Evolutionary conservation across 108 stramenopile species (phyloP).

Genomic region (Epithemia pelagica): DNA sequence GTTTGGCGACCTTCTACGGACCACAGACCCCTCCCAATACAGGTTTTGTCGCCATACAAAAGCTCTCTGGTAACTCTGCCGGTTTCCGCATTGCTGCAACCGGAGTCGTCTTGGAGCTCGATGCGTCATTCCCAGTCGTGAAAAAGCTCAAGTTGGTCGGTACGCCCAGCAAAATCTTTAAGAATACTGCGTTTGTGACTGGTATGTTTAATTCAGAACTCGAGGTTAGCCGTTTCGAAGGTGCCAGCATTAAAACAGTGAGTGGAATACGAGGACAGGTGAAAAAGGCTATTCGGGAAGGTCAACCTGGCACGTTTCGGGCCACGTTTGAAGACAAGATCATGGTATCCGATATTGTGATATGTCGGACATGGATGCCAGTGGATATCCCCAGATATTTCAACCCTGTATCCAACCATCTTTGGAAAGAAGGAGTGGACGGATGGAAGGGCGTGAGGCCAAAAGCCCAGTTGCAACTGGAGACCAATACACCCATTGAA

Average conservation of each 20-base stretch:
- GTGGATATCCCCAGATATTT: conserved; percentile 90
- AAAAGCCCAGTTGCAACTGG: conserved; percentile 86
- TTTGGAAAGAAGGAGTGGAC: conserved; percentile 42
- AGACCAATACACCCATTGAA: conserved; percentile 83
- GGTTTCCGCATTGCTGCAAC: conserved; percentile 94
- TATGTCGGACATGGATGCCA: conserved; percentile 97
- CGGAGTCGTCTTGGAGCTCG: conserved; percentile 90
- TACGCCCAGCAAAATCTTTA: conserved; percentile 92
- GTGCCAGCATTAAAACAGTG: conserved; percentile 92
- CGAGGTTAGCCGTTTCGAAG: conserved; percentile 93
- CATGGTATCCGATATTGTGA: conserved; percentile 91
- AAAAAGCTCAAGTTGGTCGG: conserved; percentile 99
- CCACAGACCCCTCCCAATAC: conserved; percentile 94
- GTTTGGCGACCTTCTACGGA: conserved; percentile 92
- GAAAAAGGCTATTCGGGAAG: conserved; percentile 89
- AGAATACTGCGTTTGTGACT: conserved; percentile 96
- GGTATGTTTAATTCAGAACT: conserved; percentile 99
- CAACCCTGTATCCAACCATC: conserved; percentile 92
- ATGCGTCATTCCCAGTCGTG: conserved; percentile 88
- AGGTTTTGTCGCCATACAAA: conserved; percentile 91
- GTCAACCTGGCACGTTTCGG: conserved; percentile 88
- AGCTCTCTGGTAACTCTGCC: conserved; percentile 51
- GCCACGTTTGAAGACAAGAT: conserved; percentile 99
- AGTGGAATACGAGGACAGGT: conserved; percentile 95
- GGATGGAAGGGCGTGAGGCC: conserved; percentile 89